These are phyloP conservation scores for Karstenula rhodostoma DNA, from an alignment of 2,329 filamentous ascomycete species.

Conservation along the genomic window DNA sequence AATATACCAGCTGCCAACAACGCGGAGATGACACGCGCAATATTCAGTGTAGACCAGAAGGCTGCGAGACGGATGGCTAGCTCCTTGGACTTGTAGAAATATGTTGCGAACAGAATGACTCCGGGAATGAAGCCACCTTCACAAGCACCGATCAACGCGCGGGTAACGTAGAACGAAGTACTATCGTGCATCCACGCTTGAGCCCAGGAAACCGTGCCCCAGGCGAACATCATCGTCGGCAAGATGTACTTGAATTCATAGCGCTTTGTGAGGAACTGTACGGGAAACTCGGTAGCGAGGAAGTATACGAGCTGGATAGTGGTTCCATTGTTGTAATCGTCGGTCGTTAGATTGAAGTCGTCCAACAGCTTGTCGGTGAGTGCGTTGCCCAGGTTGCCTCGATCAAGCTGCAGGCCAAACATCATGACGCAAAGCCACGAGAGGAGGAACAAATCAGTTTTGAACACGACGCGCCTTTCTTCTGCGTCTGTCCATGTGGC, in stretches of 20 bases:
- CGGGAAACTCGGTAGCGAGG: constrained; percentile 63
- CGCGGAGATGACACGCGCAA: constrained; percentile 62
- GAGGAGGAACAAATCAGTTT: constrained; percentile 50
- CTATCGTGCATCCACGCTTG: constrained; percentile 70
- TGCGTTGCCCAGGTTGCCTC: constrained; percentile 52
- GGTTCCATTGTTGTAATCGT: constrained; percentile 47
- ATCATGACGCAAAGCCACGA: constrained; percentile 50
- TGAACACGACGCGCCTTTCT: constrained; percentile 62
- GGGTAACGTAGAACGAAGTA: constrained; percentile 51
- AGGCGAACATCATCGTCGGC: constrained; percentile 54
- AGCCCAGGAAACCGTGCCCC: constrained; percentile 62
- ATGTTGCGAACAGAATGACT: constrained; percentile 72
- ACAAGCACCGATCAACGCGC: constrained; percentile 53
- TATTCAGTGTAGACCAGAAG: constrained; percentile 74
- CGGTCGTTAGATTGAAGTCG: constrained; percentile 39
- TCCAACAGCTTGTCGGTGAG: constrained; percentile 41
- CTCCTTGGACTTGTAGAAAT: constrained; percentile 77
- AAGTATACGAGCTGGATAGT: constrained; percentile 80
- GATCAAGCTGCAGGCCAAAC: constrained; percentile 60
- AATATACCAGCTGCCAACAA: constrained; percentile 64
- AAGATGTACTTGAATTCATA: constrained; percentile 54
- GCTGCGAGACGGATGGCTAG: constrained; percentile 70
- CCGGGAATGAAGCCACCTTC: constrained; percentile 66
- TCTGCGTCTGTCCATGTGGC: constrained; percentile 65
- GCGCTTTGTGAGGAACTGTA: constrained; percentile 55